Evolutionary conservation across 805 yeast genomes (phyloP).

Genomic region (Nakazawaea pomicola): DNA sequence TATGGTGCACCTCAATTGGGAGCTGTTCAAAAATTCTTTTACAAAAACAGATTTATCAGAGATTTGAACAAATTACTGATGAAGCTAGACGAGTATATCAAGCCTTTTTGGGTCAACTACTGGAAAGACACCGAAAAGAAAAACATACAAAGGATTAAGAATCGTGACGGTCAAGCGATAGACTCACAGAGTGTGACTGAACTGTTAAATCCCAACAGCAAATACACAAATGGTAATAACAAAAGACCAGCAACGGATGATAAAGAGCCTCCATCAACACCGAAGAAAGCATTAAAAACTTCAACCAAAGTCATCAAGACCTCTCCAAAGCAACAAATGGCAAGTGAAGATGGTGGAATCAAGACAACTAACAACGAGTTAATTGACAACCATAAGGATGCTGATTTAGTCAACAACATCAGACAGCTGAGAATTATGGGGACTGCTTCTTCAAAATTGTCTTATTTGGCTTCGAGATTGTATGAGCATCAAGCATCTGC

Average conservation of each 20-base stretch:
- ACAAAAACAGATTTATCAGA: conserved; percentile 42
- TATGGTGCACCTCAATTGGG: conserved; percentile 59
- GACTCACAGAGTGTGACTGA: conserved; percentile 27
- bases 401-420: conserved; percentile 20
- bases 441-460: conserved; percentile 58
- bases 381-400: conserved; percentile 18
- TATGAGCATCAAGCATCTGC: conserved; percentile 44
- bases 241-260: conserved; percentile 16
- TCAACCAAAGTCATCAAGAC: conserved; percentile 6
- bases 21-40: conserved; percentile 46
- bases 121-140: conserved; percentile 40
- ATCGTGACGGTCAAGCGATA: conserved; percentile 28
- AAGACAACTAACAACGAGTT: conserved; percentile 10
- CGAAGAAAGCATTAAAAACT: conserved; percentile 7
- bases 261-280: conserved; percentile 3
- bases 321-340: conserved; percentile 14
- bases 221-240: conserved; percentile 20
- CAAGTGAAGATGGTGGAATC: conserved; percentile 20
- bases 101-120: conserved; percentile 47
- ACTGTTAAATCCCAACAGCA: conserved; percentile 21
- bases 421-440: conserved; percentile 45
- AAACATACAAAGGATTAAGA: conserved; percentile 32
- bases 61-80: conserved; percentile 24
- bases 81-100: conserved; percentile 30
- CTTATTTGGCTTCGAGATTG: conserved; percentile 51